Conservation (phyloP, 371 early-diverging fungal species). For the Apophysomyces trapeziformis region DNA sequence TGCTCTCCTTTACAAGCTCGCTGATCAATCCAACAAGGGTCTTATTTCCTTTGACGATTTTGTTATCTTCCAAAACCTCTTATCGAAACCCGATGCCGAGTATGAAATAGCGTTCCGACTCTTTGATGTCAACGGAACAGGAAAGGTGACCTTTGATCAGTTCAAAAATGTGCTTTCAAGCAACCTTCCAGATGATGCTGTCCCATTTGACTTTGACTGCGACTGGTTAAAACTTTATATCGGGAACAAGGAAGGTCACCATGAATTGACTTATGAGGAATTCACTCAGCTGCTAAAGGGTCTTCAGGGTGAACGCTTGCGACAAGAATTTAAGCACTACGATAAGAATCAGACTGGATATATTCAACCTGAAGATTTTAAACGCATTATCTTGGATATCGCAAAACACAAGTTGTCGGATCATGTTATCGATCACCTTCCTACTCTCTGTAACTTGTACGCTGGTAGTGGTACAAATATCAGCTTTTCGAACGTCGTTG, state of each 20-base stretch:
- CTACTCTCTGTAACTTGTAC: constrained; percentile 66
- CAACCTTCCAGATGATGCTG: constrained; percentile 61
- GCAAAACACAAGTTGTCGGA: constrained; percentile 75
- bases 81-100: constrained; percentile 82
- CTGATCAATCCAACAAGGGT: constrained; percentile 71
- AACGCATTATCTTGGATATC: constrained; percentile 67
- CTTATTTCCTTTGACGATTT: constrained; percentile 76
- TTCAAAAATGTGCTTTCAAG: constrained; percentile 69
- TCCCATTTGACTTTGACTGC: constrained; percentile 75
- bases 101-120: constrained; percentile 80
- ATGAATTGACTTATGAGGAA: constrained; percentile 72
- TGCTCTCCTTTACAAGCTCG: constrained; percentile 71
- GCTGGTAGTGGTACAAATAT: constrained; percentile 56
- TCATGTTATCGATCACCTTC: constrained; percentile 70
- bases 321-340: constrained; percentile 78
- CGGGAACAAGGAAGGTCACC: constrained; percentile 61
- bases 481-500: constrained; percentile 68
- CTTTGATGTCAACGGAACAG: constrained; percentile 66
- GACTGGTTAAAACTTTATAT: constrained; percentile 77
- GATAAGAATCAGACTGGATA: constrained; percentile 71
- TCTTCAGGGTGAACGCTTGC: constrained; percentile 78
- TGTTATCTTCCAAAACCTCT: constrained; percentile 72
- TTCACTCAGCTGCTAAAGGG: constrained; percentile 84
- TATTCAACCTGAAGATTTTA: constrained; percentile 70
- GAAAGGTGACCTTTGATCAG: constrained; percentile 69